Evolutionary conservation across 2,329 filamentous ascomycete genomes (phyloP).

Genomic region (Pseudogymnoascus pannorum): DNA sequence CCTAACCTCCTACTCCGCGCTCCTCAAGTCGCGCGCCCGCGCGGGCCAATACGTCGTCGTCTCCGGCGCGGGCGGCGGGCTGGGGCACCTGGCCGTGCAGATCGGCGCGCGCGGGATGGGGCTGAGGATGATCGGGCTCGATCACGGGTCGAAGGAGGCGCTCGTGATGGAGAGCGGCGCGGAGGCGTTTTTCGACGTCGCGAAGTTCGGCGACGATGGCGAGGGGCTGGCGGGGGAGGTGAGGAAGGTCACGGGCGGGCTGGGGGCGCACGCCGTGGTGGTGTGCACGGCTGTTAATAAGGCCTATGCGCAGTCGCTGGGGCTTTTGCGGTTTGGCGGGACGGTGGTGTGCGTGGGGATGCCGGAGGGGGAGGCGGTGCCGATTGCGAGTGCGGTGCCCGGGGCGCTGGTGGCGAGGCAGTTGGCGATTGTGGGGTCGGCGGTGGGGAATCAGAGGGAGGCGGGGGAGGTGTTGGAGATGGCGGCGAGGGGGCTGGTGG

Average conservation of each 20-base stretch:
- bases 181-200: constrained; percentile 59
- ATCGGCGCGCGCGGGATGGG: constrained; percentile 53
- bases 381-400: constrained; percentile 38
- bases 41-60: constrained; percentile 41
- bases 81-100: constrained; percentile 56
- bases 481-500: constrained; percentile 40
- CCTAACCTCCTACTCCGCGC: constrained; percentile 58
- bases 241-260: constrained; percentile 45
- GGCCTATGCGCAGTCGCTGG: constrained; percentile 42
- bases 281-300: constrained; percentile 46
- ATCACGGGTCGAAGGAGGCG: constrained; percentile 53
- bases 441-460: constrained; percentile 44
- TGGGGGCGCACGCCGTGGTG: constrained; percentile 53
- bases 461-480: constrained; percentile 42
- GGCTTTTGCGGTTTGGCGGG: constrained; percentile 41
- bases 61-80: constrained; percentile 52
- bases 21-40: constrained; percentile 52
- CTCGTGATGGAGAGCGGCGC: constrained; percentile 53
- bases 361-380: constrained; percentile 35
- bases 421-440: constrained; percentile 40
- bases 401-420: constrained; percentile 34
- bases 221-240: constrained; percentile 39
- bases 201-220: constrained; percentile 44
- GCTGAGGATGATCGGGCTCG: constrained; percentile 57
- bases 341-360: constrained; percentile 46